Percentiles rank a stretch among this genome's conserved stretches.
phyloP scores from a whole-genome alignment of 352 stramenopile genomes.

The Peronosclerospora sorghi region DNA sequence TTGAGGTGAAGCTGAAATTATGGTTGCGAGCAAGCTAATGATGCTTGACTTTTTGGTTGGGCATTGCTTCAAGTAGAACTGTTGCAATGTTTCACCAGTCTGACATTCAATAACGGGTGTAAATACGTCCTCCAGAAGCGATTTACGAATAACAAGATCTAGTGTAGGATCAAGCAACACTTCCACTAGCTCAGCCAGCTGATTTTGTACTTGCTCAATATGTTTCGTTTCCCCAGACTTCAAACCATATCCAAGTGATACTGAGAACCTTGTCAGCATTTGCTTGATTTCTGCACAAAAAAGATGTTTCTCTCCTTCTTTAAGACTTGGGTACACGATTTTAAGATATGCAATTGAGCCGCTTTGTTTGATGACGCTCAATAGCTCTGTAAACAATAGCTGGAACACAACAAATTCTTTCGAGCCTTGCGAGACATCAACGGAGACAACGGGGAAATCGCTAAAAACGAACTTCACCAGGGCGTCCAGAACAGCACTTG shows the following conservation, averaged over 20 bases:
- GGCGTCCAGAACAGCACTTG: constrained; percentile 18
- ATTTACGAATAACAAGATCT: constrained; percentile 28
- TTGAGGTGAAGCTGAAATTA: constrained; percentile 47
- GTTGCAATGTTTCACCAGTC: constrained; percentile 17
- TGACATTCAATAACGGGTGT: constrained; percentile 39
- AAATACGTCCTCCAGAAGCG: constrained; percentile 38
- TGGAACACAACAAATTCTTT: constrained; percentile 59
- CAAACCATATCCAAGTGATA: constrained; percentile 3
- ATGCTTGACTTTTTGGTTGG: constrained; percentile 20
- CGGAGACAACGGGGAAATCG: constrained; percentile 69
- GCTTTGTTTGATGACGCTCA: constrained; percentile 47
- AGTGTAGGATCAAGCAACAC: constrained; percentile 31
- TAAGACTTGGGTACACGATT: constrained; percentile 48
- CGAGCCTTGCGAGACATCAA: constrained; percentile 43
- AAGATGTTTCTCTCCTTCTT: constrained; percentile 46
- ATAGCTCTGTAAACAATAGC: constrained; percentile 38
- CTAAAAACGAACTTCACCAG: constrained; percentile 47
- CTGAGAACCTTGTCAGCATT: constrained; percentile 31
- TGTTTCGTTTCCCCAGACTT: neutral
- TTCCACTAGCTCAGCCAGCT: constrained; percentile 27
- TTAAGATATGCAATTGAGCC: constrained; percentile 30
- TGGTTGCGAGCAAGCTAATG: constrained; percentile 37
- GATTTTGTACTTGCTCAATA: constrained; percentile 1
- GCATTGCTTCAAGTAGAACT: constrained; percentile 37
- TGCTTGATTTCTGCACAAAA: constrained; percentile 40